These are phyloP conservation scores for Nidula microcarpa DNA, from an alignment of 768 basidiomycete genomes.

Conservation along the genomic window DNA sequence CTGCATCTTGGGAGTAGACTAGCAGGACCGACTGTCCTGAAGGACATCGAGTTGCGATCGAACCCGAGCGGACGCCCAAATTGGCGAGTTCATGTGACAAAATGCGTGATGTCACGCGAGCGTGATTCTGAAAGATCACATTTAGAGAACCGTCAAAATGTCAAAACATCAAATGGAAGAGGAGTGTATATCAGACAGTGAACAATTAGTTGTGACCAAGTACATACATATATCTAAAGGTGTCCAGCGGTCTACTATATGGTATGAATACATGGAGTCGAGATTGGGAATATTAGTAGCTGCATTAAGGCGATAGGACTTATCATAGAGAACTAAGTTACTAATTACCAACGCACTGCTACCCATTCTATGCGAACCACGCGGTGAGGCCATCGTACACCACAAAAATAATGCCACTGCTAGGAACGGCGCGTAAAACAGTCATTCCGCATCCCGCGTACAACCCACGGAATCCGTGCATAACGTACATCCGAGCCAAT, in stretches of 20 bases:
- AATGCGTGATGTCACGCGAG: constrained; percentile 1
- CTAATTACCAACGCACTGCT: not conserved
- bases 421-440: constrained; percentile 78
- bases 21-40: constrained; percentile 4
- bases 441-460: constrained; percentile 96
- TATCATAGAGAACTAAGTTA: no score
- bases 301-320: no score
- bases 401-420: constrained; percentile 89
- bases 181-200: no score
- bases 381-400: constrained; percentile 78
- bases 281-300: no score
- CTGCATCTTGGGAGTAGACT: not conserved
- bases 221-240: no score
- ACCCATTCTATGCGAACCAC: constrained; percentile 30
- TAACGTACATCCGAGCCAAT: constrained; percentile 65
- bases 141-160: no score
- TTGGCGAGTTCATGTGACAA: not conserved
- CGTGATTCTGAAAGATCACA: not conserved
- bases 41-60: constrained; percentile 3
- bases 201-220: no score
- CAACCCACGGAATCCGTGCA: constrained; percentile 76
- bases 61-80: not conserved
- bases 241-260: no score
- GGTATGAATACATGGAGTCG: no score
- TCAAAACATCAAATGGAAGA: no score